Conservation (phyloP, 805 yeast genomes). For the Nakazawaea ishiwadae region DNA sequence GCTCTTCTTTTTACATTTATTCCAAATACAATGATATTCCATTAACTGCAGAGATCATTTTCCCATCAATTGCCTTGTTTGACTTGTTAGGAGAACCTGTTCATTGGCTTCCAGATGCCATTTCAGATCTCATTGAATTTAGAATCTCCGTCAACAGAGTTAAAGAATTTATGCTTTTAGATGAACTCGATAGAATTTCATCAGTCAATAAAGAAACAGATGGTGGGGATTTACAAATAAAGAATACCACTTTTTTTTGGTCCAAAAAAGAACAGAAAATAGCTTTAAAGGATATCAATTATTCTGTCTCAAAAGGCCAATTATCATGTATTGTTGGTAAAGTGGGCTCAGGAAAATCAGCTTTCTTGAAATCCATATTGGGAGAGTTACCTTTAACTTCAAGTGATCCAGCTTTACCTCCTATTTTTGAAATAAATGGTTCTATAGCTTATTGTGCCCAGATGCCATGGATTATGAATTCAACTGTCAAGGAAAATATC, state of each 20-base stretch:
- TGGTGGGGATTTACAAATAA: conserved; percentile 34
- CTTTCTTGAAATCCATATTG: conserved; percentile 46
- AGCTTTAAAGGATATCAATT: conserved; percentile 45
- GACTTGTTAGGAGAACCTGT: conserved; percentile 44
- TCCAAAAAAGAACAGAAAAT: conserved; percentile 21
- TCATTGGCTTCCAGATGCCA: conserved; percentile 39
- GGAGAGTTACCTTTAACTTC: conserved; percentile 46
- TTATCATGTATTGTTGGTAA: conserved; percentile 59
- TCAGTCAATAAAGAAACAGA: conserved; percentile 17
- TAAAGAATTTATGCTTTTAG: conserved; percentile 30
- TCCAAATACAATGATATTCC: conserved; percentile 34
- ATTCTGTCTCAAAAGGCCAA: conserved; percentile 44
- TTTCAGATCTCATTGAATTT: conserved; percentile 43
- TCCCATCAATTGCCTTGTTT: conserved; percentile 50
- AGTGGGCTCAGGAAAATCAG: conserved; percentile 66
- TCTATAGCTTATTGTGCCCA: conserved; percentile 59
- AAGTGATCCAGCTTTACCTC: conserved; percentile 19
- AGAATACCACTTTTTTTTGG: conserved; percentile 55
- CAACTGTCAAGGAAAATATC: conserved; percentile 85
- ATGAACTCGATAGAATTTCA: conserved; percentile 39
- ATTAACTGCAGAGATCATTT: conserved; percentile 50
- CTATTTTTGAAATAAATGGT: conserved; percentile 28
- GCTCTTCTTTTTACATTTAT: conserved; percentile 42
- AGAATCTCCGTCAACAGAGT: conserved; percentile 46
- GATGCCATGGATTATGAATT: conserved; percentile 95